Conservation (phyloP, 495 filamentous ascomycete species). For the Rusavskia elegans region DNA sequence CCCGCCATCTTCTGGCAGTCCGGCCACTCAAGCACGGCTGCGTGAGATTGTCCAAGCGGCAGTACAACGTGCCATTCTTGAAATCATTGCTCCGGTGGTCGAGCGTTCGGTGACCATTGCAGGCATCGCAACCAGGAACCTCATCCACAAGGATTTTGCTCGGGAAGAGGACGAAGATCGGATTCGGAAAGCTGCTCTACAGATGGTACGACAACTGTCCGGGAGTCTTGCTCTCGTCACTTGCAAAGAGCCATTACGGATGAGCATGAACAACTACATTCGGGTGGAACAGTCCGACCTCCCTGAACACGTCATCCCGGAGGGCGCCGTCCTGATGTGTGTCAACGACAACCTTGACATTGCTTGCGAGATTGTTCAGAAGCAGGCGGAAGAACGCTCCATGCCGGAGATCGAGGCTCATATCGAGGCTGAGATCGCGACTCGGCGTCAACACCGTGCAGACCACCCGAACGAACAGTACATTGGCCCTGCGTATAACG, state of each 20-base stretch:
- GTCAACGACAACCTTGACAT: slow-evolving; percentile 95
- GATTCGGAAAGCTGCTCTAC: slow-evolving; percentile 68
- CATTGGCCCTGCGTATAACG: slow-evolving; percentile 59
- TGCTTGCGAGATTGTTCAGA: slow-evolving; percentile 82
- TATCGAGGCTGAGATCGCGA: slow-evolving; percentile 58
- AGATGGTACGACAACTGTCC: slow-evolving; percentile 81
- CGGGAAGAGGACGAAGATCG: slow-evolving; percentile 81
- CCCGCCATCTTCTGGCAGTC: slow-evolving; percentile 58
- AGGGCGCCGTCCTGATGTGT: slow-evolving; percentile 87
- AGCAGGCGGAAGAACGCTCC: slow-evolving; percentile 83
- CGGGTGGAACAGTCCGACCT: slow-evolving; percentile 55
- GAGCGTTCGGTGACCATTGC: slow-evolving; percentile 96
- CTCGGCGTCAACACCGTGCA: slow-evolving; percentile 53
- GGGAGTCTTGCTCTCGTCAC: slow-evolving; percentile 92
- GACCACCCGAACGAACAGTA: slow-evolving; percentile 67
- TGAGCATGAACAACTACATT: slow-evolving; percentile 93
- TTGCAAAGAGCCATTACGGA: slow-evolving; percentile 87
- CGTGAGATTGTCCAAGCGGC: slow-evolving; percentile 71
- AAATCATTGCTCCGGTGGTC: slow-evolving; percentile 93
- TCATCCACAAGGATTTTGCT: slow-evolving; percentile 91
- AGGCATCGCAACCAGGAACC: slow-evolving; percentile 82
- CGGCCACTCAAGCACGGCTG: slow-evolving; percentile 51
- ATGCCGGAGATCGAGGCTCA: slow-evolving; percentile 87
- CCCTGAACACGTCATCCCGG: slow-evolving; percentile 62
- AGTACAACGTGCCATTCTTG: slow-evolving; percentile 72